Percentiles rank a stretch among this genome's conserved stretches.
These are phyloP conservation scores for Blastocystis sp. DNA, from an alignment of 352 stramenopile species.

Conservation along the genomic window DNA sequence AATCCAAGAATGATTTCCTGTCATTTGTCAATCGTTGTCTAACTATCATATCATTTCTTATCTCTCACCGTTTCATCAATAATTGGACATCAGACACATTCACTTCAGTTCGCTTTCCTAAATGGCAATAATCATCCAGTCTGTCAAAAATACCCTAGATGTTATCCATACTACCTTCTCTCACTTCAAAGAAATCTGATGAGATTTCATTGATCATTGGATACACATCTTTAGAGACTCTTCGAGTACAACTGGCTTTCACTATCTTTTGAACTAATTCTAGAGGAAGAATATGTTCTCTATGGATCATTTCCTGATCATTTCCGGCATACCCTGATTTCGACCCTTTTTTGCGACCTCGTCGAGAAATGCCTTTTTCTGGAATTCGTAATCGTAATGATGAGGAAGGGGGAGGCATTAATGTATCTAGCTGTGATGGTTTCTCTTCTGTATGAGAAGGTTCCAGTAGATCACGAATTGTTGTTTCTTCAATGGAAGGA, in stretches of 20 bases:
- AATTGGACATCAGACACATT: constrained; percentile 29
- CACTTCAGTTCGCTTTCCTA: constrained; percentile 8
- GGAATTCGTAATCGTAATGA: constrained; percentile 3
- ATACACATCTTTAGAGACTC: constrained; percentile 23
- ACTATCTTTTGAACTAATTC: constrained; percentile 38
- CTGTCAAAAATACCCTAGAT: constrained; percentile 16
- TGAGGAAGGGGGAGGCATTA: not conserved
- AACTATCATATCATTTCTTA: not conserved
- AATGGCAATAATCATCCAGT: constrained; percentile 37
- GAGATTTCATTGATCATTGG: not conserved
- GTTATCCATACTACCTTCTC: not conserved
- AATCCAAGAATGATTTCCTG: not conserved
- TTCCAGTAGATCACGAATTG: not conserved
- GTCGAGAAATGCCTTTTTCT: not conserved
- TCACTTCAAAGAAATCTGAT: constrained; percentile 31
- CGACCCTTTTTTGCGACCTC: not conserved
- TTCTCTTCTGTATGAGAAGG: not conserved
- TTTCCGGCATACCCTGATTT: not conserved
- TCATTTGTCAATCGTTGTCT: constrained; percentile 19
- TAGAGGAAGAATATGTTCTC: not conserved
- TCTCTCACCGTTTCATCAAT: not conserved
- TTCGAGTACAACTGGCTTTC: constrained; percentile 1
- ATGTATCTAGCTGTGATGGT: not conserved
- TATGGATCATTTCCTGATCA: not conserved
- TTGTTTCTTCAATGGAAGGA: not conserved